Evolutionary conservation across 768 basidiomycete species (phyloP).

Genomic region (Mycena rebaudengoi): DNA sequence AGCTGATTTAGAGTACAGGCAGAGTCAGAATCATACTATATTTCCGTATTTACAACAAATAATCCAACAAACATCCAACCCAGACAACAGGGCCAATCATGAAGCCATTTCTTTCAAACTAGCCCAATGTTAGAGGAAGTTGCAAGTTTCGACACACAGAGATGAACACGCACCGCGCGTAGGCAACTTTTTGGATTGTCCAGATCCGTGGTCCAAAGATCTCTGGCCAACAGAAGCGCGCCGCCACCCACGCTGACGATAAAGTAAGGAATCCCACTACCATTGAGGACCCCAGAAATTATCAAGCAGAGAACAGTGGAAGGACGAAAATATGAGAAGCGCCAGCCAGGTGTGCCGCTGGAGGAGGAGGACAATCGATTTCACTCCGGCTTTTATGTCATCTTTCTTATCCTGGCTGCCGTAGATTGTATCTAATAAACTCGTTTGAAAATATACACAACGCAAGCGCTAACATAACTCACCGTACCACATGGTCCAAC

Average conservation of each 20-base stretch:
- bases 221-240: constrained; percentile 3
- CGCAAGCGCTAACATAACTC: background rate
- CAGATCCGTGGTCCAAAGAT: background rate
- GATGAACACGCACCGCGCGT: background rate
- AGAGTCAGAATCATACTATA: too few relatives aligned
- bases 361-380: constrained; percentile 65
- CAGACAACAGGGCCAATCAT: constrained; percentile 12
- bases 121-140: background rate
- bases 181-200: constrained; percentile 9
- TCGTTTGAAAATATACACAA: background rate
- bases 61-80: constrained; percentile 13
- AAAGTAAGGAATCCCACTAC: constrained; percentile 45
- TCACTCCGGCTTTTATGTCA: too few relatives aligned
- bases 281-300: constrained; percentile 49
- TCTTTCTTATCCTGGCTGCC: constrained; percentile 64
- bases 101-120: constrained; percentile 20
- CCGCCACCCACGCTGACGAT: constrained; percentile 36
- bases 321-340: constrained; percentile 49
- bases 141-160: background rate
- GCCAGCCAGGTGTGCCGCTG: constrained; percentile 51
- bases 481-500: constrained; percentile 7
- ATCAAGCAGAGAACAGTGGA: constrained; percentile 50
- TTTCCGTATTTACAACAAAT: background rate
- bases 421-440: constrained; percentile 58
- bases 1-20: too few relatives aligned